Percentiles rank a stretch among this genome's conserved stretches.
These are phyloP conservation scores for Cryptococcus hybrid DNA, from an alignment of 1,284 basidiomycete species.

Conservation along the genomic window DNA sequence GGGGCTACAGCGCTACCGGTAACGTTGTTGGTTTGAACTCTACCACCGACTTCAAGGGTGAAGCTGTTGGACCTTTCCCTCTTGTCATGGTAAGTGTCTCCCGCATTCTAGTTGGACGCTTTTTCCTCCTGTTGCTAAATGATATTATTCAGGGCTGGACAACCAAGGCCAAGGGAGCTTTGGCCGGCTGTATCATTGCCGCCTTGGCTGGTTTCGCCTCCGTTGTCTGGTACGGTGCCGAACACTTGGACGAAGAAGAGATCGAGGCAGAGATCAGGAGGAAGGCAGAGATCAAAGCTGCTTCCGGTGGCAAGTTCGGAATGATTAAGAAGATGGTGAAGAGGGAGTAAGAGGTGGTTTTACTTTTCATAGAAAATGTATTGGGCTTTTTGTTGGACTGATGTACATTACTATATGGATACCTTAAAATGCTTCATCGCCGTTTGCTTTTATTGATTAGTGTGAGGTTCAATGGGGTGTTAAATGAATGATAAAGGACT, in stretches of 20 bases:
- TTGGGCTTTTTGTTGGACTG: too few species aligned
- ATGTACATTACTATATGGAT: too few species aligned
- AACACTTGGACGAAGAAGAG: constrained; percentile 70
- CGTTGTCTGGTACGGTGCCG: constrained; percentile 78
- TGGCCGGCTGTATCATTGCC: constrained; percentile 79
- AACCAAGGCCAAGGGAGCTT: constrained; percentile 73
- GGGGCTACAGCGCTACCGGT: constrained; percentile 62
- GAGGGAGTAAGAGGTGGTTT: too few species aligned
- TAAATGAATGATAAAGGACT: too few species aligned
- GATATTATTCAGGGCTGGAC: constrained; percentile 61
- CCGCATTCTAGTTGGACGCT: neutral
- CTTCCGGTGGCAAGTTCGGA: too few species aligned
- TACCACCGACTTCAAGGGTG: constrained; percentile 50
- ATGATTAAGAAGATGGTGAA: too few species aligned
- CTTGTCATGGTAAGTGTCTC: constrained; percentile 42
- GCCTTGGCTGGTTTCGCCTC: constrained; percentile 75
- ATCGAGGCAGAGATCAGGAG: constrained; percentile 66
- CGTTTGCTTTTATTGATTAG: too few species aligned
- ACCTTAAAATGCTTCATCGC: too few species aligned
- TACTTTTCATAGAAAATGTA: too few species aligned
- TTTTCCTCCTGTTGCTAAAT: neutral
- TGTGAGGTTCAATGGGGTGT: too few species aligned
- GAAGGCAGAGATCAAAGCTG: constrained; percentile 26
- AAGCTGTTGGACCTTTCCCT: constrained; percentile 67
- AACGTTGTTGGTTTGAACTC: constrained; percentile 57